Base-by-base conservation (phyloP, 2,329 filamentous ascomycete genomes). In the Sclerotinia nivalis region DNA sequence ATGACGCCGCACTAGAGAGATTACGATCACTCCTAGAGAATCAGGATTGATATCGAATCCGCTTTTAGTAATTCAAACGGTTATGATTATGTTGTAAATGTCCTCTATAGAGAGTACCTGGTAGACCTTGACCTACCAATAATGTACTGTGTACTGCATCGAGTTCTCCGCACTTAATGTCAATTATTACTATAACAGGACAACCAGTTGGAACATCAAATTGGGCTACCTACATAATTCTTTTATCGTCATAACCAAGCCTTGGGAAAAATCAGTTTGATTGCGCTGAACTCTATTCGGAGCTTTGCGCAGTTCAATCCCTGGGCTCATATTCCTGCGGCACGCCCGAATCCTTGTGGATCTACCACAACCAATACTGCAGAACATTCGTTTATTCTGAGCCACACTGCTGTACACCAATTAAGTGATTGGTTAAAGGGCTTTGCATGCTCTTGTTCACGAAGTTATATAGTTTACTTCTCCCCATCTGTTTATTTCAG, bases 391-490 rank as follows among this genome's bases (percentile, higher is more conserved):
- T 40, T 22, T 9, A n/a, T 49, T 43, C 65, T 34, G 55, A 37
- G 65, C 65, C 65, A 68, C 43, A 28, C 52, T 18, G 15, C 56
- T 52, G 56, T 34, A 13, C 8, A 31, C n/a, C 59, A 20, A 37
- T 69, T 28, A 15, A 64, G 15, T 56, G 47, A 31, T 64, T 64
- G 49, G n/a, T 9, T 13, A 5, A 25, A 20, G n/a, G 10, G n/a
- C 9, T 47, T 47, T 15, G 12, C 25, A 47, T 13, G 13, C 6
- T 55, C 25, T 18, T 59, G 3, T n/a, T 34, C 43, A 45, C n/a
- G 25, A 20, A 82, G 83, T 6, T 74, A 76, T 55, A 74, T 74
- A 69, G 82, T 80, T 72, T 77, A n/a, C 40, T 37, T 64, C 22
- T 52, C 50, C 18, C 59, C 43, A 34, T 64, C 37, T 37, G 31